These are phyloP conservation scores for Ascoidea tarda DNA, from an alignment of 805 yeast genomes.

Conservation along the genomic window DNA sequence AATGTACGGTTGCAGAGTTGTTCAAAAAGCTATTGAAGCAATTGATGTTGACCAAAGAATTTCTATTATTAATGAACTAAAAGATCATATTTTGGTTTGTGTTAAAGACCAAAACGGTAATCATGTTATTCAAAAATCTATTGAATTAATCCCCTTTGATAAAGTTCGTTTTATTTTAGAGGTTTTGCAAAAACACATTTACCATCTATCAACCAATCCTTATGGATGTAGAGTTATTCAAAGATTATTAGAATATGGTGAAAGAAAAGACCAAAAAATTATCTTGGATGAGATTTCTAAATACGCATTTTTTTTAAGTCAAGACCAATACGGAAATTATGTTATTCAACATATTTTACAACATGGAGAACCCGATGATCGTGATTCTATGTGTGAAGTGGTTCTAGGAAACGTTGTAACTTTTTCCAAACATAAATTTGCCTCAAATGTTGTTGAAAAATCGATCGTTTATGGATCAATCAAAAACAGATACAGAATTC, in stretches of 20 bases:
- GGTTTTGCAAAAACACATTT: constrained; percentile 54
- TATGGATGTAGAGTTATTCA: constrained; percentile 97
- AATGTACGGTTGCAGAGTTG: constrained; percentile 97
- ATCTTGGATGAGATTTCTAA: constrained; percentile 62
- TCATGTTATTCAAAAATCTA: constrained; percentile 92
- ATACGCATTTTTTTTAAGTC: constrained; percentile 63
- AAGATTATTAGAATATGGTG: constrained; percentile 72
- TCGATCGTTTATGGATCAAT: constrained; percentile 64
- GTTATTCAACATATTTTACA: constrained; percentile 93
- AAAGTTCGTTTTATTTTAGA: constrained; percentile 58
- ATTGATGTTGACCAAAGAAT: constrained; percentile 52
- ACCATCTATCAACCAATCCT: constrained; percentile 85
- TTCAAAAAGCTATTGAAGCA: constrained; percentile 82
- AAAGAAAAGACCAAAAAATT: constrained; percentile 43
- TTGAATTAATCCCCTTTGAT: constrained; percentile 70
- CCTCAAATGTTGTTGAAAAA: constrained; percentile 94
- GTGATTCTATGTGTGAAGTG: constrained; percentile 45
- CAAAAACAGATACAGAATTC: constrained; percentile 46
- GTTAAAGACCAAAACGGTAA: constrained; percentile 96
- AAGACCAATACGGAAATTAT: constrained; percentile 95
- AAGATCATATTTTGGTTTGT: constrained; percentile 43
- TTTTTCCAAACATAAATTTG: constrained; percentile 92
- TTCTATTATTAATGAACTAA: constrained; percentile 55
- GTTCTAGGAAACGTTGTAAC: constrained; percentile 62
- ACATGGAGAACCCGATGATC: constrained; percentile 53